These are phyloP conservation scores for Cladosporium sp. DNA, from an alignment of 2,329 filamentous ascomycete species.

Conservation along the genomic window DNA sequence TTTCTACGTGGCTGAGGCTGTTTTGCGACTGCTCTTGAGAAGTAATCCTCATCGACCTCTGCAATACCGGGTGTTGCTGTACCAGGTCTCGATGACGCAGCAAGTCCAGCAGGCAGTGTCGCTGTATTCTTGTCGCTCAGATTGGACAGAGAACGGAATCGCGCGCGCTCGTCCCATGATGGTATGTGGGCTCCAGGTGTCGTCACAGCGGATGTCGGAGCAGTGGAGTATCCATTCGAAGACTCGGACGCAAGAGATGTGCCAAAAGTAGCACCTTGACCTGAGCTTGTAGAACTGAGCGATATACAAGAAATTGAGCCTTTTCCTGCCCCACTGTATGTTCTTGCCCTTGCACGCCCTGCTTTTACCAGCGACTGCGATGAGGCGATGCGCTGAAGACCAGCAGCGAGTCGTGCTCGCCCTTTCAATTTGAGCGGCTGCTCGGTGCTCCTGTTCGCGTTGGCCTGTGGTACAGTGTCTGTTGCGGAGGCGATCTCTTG, in stretches of 20 bases:
- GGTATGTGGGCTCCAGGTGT: constrained; percentile 45
- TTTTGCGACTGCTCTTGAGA: constrained; percentile 34
- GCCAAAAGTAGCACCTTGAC: constrained; percentile 51
- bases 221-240: constrained; percentile 53
- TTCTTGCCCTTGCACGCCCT: constrained; percentile 58
- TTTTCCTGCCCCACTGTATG: constrained; percentile 58
- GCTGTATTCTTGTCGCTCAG: constrained; percentile 50
- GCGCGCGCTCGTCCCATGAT: constrained; percentile 49
- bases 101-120: constrained; percentile 60
- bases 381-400: constrained; percentile 77
- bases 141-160: constrained; percentile 52
- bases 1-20: constrained; percentile 28
- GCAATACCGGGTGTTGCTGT: constrained; percentile 25
- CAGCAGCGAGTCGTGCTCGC: constrained; percentile 65
- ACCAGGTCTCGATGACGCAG: constrained; percentile 37
- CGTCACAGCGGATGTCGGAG: constrained; percentile 49
- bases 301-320: constrained; percentile 64
- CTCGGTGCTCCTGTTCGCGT: constrained; percentile 25
- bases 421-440: constrained; percentile 58
- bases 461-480: neutral
- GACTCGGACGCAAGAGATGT: constrained; percentile 54
- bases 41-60: constrained; percentile 44
- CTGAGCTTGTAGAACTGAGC: constrained; percentile 48
- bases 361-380: constrained; percentile 66
- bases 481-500: neutral